A percentile compares a stretch with the other conserved stretches of the same genome.
phyloP scores from a whole-genome alignment of 352 stramenopile genomes.

The Globisporangium orthogonon region DNA sequence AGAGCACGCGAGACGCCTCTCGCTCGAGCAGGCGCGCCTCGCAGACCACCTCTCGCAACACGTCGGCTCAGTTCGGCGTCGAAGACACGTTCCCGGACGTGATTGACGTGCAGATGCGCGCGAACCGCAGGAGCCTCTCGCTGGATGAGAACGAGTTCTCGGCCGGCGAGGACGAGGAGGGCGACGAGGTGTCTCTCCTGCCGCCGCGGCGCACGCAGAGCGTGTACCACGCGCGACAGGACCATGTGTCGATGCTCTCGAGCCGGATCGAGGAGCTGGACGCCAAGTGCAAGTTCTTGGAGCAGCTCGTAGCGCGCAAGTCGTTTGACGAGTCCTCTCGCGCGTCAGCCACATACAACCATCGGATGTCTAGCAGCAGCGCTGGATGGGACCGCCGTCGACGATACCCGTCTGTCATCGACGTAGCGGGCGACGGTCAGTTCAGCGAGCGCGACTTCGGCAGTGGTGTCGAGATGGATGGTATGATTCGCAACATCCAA shows the following conservation, averaged over 20 bases:
- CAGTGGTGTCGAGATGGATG: constrained; percentile 41
- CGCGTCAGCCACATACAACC: constrained; percentile 9
- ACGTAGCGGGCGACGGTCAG: constrained; percentile 2
- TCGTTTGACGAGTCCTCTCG: constrained; percentile 30
- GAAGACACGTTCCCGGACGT: constrained; percentile 2
- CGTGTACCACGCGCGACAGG: constrained; percentile 40
- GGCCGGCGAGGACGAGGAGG: constrained; percentile 32
- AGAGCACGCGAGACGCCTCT: constrained; percentile 8
- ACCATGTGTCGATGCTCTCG: constrained; percentile 56
- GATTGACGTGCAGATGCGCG: constrained; percentile 6
- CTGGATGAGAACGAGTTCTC: constrained; percentile 32
- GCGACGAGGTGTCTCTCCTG: constrained; percentile 36
- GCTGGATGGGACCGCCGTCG: constrained; percentile 10
- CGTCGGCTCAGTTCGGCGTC: constrained; percentile 3
- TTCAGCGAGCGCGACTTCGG: constrained; percentile 19
- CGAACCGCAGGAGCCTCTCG: constrained; percentile 37
- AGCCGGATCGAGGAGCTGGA: constrained; percentile 75
- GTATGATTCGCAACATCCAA: constrained; percentile 76
- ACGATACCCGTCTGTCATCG: constrained; percentile 13
- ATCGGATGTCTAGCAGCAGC: constrained; percentile 4
- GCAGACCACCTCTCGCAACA: constrained; percentile 3
- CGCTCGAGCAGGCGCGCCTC: constrained; percentile 3
- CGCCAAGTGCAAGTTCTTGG: constrained; percentile 73
- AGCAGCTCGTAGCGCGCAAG: constrained; percentile 57
- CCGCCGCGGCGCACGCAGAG: constrained; percentile 51